Percentiles rank a stretch among this genome's conserved stretches.
These are phyloP conservation scores for Phyllosticta capitalensis DNA, from an alignment of 2,329 filamentous ascomycete genomes.

Conservation along the genomic window DNA sequence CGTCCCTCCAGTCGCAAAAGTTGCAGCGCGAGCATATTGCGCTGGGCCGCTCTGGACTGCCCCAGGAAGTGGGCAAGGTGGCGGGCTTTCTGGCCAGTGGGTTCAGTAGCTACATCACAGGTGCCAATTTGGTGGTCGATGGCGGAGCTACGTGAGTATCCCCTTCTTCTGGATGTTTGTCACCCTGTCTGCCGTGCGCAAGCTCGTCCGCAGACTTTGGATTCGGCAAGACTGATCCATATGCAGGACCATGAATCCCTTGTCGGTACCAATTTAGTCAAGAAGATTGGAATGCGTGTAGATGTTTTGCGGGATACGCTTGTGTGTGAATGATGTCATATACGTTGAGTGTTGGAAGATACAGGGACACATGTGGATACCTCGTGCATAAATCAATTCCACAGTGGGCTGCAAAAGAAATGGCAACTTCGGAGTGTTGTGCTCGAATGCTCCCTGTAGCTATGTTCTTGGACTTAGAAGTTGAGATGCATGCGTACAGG, in stretches of 20 bases:
- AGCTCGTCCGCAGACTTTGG: background rate
- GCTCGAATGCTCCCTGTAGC: too few species aligned
- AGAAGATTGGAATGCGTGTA: background rate
- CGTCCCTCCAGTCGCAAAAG: constrained; percentile 39
- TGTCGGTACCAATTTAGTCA: constrained; percentile 26
- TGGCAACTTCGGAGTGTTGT: too few species aligned
- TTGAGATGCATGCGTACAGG: too few species aligned
- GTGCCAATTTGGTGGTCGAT: constrained; percentile 53
- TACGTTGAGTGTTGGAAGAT: background rate
- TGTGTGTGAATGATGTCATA: background rate
- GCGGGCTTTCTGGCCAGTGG: constrained; percentile 54
- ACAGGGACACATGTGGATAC: background rate
- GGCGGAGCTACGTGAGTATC: constrained; percentile 38
- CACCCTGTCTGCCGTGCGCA: background rate
- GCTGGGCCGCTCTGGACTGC: constrained; percentile 47
- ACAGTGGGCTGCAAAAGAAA: too few species aligned
- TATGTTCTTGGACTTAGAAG: too few species aligned
- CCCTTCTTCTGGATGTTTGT: background rate
- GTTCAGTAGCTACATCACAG: constrained; percentile 54
- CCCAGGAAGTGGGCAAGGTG: constrained; percentile 50
- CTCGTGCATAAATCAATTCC: background rate
- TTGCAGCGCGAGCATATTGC: constrained; percentile 44
- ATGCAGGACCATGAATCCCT: constrained; percentile 27
- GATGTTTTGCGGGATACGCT: background rate
- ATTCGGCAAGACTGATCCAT: background rate